phyloP scores from a whole-genome alignment of 1,284 basidiomycete species.

The Tilletia indica region DNA sequence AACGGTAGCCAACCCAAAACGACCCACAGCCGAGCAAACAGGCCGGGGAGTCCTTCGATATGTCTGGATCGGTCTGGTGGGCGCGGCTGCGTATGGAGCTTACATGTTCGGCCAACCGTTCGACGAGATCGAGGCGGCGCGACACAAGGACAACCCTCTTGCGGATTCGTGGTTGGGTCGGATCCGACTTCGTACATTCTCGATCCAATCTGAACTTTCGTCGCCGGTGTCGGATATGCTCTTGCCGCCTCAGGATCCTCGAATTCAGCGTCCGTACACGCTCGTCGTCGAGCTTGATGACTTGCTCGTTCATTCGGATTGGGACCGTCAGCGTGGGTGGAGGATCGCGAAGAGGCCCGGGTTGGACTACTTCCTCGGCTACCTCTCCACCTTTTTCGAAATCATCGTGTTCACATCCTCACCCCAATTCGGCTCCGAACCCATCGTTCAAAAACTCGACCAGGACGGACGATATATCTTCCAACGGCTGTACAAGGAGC shows the following conservation, averaged over 20 bases:
- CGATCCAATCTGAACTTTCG: slow-evolving; percentile 44
- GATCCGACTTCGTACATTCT: slow-evolving; percentile 35
- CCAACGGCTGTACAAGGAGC: slow-evolving; percentile 85
- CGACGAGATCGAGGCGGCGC: slow-evolving; percentile 24
- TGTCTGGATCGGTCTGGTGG: not conserved
- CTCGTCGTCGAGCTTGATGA: slow-evolving; percentile 89
- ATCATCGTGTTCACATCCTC: slow-evolving; percentile 93
- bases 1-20: not conserved
- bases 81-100: slow-evolving; percentile 18
- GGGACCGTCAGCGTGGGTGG: slow-evolving; percentile 63
- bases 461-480: slow-evolving; percentile 84
- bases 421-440: slow-evolving; percentile 80
- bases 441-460: slow-evolving; percentile 91
- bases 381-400: slow-evolving; percentile 96
- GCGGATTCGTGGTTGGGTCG: slow-evolving; percentile 42
- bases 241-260: slow-evolving; percentile 74
- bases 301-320: slow-evolving; percentile 82
- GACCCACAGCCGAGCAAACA: slow-evolving; percentile 13
- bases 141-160: slow-evolving; percentile 25
- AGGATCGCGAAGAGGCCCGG: slow-evolving; percentile 71
- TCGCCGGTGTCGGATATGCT: slow-evolving; percentile 82
- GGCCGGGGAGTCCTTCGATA: not conserved
- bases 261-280: slow-evolving; percentile 74
- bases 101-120: slow-evolving; percentile 29
- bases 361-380: slow-evolving; percentile 94